Evolutionary conservation across 208 protist species (phyloP).

Genomic region (Trichomonas vaginalis): DNA sequence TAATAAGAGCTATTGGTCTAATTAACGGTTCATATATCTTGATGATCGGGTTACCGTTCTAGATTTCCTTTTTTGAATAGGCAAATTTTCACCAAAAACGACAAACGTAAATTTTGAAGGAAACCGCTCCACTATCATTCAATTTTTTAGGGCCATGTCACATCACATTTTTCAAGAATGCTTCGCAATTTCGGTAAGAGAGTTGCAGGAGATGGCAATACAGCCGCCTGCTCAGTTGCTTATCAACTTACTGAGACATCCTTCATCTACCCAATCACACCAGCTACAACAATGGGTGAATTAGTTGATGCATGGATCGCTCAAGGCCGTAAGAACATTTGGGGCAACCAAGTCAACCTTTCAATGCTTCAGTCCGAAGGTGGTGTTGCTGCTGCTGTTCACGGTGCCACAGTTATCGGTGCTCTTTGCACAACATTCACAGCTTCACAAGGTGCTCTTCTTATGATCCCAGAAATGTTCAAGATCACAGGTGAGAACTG

Average conservation of each 20-base stretch:
- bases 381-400: constrained; percentile 32
- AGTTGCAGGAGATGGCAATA: neutral
- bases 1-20: too few relatives aligned
- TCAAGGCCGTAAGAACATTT: constrained; percentile 16
- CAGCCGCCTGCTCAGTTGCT: neutral
- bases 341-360: constrained; percentile 25
- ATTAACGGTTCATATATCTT: too few relatives aligned
- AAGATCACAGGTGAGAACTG: constrained; percentile 24
- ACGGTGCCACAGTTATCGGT: constrained; percentile 32
- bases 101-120: too few relatives aligned
- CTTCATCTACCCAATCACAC: too few relatives aligned
- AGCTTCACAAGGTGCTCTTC: too few relatives aligned
- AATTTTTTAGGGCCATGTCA: too few relatives aligned
- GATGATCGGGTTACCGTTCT: too few relatives aligned
- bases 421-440: constrained; percentile 31
- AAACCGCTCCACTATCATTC: too few relatives aligned
- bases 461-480: too few relatives aligned
- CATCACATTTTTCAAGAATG: neutral
- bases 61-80: too few relatives aligned
- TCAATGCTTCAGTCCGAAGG: constrained; percentile 8
- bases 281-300: neutral
- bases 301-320: neutral
- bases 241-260: too few relatives aligned
- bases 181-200: neutral
- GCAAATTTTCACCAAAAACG: too few relatives aligned